Percentiles rank a stretch among this genome's conserved stretches.
Evolutionary conservation across 2,329 filamentous ascomycete genomes (phyloP).

Genomic region (Colletotrichum caudatum): DNA sequence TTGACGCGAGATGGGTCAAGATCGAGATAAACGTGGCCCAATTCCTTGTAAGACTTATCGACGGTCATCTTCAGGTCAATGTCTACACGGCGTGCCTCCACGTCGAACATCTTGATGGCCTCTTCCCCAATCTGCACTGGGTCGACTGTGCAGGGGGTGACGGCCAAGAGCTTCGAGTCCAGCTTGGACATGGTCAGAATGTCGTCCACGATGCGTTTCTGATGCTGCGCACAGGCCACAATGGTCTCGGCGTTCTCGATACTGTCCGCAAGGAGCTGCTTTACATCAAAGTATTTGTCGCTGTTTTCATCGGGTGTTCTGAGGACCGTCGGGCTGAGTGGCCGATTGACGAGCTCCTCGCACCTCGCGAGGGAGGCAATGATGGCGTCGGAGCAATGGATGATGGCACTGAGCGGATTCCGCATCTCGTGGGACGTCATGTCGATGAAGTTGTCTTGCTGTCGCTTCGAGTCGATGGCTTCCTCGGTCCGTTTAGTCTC

Average conservation of each 20-base stretch:
- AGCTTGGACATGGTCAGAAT: conserved; percentile 81
- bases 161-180: conserved; percentile 78
- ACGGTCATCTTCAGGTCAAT: conserved; percentile 75
- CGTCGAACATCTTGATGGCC: conserved; percentile 82
- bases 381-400: conserved; percentile 81
- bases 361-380: conserved; percentile 61
- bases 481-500: conserved; percentile 65
- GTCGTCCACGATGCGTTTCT: conserved; percentile 83
- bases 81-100: conserved; percentile 76
- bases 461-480: conserved; percentile 70
- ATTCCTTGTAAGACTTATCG: conserved; percentile 69
- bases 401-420: conserved; percentile 78
- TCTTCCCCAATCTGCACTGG: conserved; percentile 75
- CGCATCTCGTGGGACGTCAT: conserved; percentile 80
- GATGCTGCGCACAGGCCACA: conserved; percentile 80
- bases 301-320: conserved; percentile 17
- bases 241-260: conserved; percentile 84
- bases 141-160: conserved; percentile 77
- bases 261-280: conserved; percentile 66
- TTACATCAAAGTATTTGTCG: conserved; percentile 44
- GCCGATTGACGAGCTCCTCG: conserved; percentile 53
- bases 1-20: conserved; percentile 80
- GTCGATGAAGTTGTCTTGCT: conserved; percentile 86
- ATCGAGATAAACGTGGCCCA: conserved; percentile 73
- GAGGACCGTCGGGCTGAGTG: conserved; percentile 21